These are phyloP conservation scores for Candida dendrica DNA, from an alignment of 805 yeast species.

Conservation along the genomic window DNA sequence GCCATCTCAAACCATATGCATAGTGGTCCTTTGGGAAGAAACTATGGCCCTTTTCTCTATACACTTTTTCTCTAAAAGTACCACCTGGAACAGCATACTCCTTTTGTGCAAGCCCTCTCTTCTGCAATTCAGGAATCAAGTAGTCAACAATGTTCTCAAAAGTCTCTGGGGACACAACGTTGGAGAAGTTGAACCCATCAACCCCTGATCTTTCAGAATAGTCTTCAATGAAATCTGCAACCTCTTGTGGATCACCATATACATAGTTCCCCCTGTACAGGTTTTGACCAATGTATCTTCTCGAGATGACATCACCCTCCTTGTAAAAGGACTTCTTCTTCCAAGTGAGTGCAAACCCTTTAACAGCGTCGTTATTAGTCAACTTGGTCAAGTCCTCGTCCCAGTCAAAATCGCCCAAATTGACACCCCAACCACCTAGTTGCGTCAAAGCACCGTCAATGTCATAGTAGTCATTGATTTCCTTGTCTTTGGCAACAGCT, in stretches of 20 bases:
- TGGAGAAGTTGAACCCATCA: slow-evolving; percentile 33
- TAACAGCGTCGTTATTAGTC: slow-evolving; percentile 17
- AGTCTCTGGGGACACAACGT: slow-evolving; percentile 27
- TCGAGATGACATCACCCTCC: slow-evolving; percentile 5
- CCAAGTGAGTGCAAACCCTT: slow-evolving; percentile 20
- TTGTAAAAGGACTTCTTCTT: slow-evolving; percentile 8
- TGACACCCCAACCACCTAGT: slow-evolving; percentile 33
- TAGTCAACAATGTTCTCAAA: slow-evolving; percentile 29
- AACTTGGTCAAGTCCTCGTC: slow-evolving; percentile 26
- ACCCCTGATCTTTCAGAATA: slow-evolving; percentile 31
- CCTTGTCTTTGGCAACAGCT: slow-evolving; percentile 27
- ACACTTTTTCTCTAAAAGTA: slow-evolving; percentile 25
- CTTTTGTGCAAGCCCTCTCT: slow-evolving; percentile 25
- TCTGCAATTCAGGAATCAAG: slow-evolving; percentile 26
- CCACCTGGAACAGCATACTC: slow-evolving; percentile 25
- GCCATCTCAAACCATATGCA: slow-evolving; percentile 8
- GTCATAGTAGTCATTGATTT: slow-evolving; percentile 22
- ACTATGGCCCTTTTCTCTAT: slow-evolving; percentile 9
- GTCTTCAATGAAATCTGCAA: slow-evolving; percentile 29
- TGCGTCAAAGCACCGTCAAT: slow-evolving; percentile 31
- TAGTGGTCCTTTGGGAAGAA: slow-evolving; percentile 7
- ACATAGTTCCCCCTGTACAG: slow-evolving; percentile 14
- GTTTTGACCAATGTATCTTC: slow-evolving; percentile 15
- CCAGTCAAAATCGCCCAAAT: slow-evolving; percentile 23
- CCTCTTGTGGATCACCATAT: slow-evolving; percentile 25